Evolutionary conservation across 768 basidiomycete genomes (phyloP).

Genomic region (Lepiota subincarnata): DNA sequence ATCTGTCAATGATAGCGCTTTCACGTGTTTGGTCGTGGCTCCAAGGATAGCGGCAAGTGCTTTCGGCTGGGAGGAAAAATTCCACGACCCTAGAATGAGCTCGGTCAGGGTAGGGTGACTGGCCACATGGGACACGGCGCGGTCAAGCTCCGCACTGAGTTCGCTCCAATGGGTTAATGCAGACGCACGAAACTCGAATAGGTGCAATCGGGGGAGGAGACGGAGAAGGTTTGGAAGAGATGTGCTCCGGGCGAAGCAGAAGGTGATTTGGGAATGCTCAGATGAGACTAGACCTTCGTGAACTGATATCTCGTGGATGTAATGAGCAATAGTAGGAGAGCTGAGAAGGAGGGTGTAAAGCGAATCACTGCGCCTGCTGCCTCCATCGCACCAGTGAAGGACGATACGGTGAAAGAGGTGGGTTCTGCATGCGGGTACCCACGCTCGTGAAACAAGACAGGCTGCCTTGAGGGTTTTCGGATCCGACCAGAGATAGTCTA

Average conservation of each 20-base stretch:
- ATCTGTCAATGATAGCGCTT: slow-evolving; percentile 3
- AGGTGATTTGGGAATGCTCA: slow-evolving; percentile 2
- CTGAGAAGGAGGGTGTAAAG: slow-evolving; percentile 2
- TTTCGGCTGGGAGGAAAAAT: slow-evolving; percentile 8
- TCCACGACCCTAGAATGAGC: slow-evolving; percentile 9
- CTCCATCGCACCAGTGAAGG: slow-evolving; percentile 11
- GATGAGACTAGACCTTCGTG: slow-evolving; percentile 10
- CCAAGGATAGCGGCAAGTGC: slow-evolving; percentile 2
- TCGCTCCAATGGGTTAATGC: slow-evolving; percentile 10
- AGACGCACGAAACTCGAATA: slow-evolving; percentile 9
- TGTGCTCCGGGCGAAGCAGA: slow-evolving; percentile 3
- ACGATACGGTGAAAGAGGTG: slow-evolving; percentile 10
- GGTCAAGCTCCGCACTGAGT: slow-evolving; percentile 7
- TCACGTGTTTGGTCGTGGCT: neutral
- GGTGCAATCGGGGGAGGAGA: slow-evolving; percentile 5
- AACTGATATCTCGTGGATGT: slow-evolving; percentile 10
- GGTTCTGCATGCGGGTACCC: slow-evolving; percentile 8
- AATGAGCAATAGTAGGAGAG: neutral
- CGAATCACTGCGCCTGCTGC: neutral
- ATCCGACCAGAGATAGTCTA: slow-evolving; percentile 4
- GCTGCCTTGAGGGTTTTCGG: slow-evolving; percentile 6
- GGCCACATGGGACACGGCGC: neutral
- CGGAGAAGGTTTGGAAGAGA: slow-evolving; percentile 7
- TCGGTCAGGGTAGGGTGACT: neutral
- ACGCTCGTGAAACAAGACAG: slow-evolving; percentile 4